Evolutionary conservation across 2,329 filamentous ascomycete genomes (phyloP).

Genomic region (Eutypa lata): DNA sequence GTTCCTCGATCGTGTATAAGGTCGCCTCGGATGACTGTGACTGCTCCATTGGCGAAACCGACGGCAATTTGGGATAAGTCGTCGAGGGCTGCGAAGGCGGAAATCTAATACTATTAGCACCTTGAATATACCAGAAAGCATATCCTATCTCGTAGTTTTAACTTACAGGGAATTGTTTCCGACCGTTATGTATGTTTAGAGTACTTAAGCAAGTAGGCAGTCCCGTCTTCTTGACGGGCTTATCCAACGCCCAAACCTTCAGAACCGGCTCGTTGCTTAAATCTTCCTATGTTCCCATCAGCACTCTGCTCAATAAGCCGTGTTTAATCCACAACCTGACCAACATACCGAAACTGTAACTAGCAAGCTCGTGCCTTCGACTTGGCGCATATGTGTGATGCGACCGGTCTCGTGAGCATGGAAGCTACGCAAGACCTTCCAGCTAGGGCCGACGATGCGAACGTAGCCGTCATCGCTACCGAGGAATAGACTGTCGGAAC

Average conservation of each 20-base stretch:
- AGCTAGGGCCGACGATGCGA: constrained; percentile 80
- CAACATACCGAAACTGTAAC: constrained; percentile 68
- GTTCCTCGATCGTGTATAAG: constrained; percentile 93
- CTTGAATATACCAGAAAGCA: neutral
- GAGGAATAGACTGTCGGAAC: constrained; percentile 85
- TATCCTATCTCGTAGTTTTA: neutral
- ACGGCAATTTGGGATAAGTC: constrained; percentile 91
- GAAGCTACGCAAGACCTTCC: constrained; percentile 85
- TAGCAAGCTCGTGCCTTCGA: constrained; percentile 81
- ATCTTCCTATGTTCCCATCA: constrained; percentile 63
- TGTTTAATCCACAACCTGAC: neutral
- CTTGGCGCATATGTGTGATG: constrained; percentile 88
- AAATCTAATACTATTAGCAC: constrained; percentile 54
- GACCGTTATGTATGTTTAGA: constrained; percentile 80
- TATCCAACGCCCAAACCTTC: constrained; percentile 97
- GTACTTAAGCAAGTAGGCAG: constrained; percentile 85
- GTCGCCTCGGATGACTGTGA: constrained; percentile 90
- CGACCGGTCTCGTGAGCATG: constrained; percentile 76
- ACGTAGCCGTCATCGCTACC: constrained; percentile 83
- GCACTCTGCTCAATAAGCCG: neutral
- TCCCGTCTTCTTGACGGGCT: constrained; percentile 89
- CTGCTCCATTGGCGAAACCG: constrained; percentile 92
- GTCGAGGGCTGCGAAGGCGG: constrained; percentile 81
- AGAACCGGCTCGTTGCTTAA: constrained; percentile 81
- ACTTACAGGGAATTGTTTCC: constrained; percentile 85